phyloP scores from a whole-genome alignment of 1,284 basidiomycete genomes.

The Waitea zeae region DNA sequence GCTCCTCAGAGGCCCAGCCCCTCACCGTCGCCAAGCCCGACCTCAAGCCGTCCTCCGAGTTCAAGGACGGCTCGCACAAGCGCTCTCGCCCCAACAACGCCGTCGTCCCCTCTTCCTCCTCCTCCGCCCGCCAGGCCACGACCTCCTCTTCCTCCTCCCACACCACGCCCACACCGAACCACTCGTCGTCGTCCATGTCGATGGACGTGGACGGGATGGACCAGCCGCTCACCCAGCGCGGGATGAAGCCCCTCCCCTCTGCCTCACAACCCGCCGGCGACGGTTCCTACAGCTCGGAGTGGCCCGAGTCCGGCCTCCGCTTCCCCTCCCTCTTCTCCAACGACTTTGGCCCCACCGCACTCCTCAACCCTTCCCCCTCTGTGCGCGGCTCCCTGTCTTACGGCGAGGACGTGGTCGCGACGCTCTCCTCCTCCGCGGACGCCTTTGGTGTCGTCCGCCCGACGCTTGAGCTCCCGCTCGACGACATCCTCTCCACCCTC shows the following conservation, averaged over 20 bases:
- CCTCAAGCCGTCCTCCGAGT: slow-evolving; percentile 46
- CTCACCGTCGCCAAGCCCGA: slow-evolving; percentile 42
- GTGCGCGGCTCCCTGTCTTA: slow-evolving; percentile 51
- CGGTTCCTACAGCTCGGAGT: slow-evolving; percentile 4
- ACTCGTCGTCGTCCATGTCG: no score
- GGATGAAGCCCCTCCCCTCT: slow-evolving; percentile 16
- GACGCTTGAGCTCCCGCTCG: slow-evolving; percentile 64
- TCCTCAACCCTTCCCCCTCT: slow-evolving; percentile 49
- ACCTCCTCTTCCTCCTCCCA: slow-evolving; percentile 5
- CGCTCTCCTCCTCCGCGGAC: slow-evolving; percentile 18
- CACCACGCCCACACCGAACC: no score
- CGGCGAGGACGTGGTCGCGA: slow-evolving; percentile 45
- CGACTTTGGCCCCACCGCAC: slow-evolving; percentile 59
- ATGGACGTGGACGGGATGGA: slow-evolving; percentile 13
- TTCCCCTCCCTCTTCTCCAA: slow-evolving; percentile 56
- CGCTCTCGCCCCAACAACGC: slow-evolving; percentile 21
- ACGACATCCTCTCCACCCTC: slow-evolving; percentile 36
- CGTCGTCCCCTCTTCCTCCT: slow-evolving; percentile 15
- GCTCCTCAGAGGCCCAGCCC: slow-evolving; percentile 18
- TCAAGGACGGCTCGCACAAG: slow-evolving; percentile 29
- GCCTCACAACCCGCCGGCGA: slow-evolving; percentile 2
- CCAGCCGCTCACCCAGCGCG: slow-evolving; percentile 20
- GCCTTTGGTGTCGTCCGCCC: slow-evolving; percentile 51
- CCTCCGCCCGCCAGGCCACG: slow-evolving; percentile 8
- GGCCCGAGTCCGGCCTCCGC: slow-evolving; percentile 18